These are phyloP conservation scores for Vigna angularis DNA, from an alignment of 306 rosid genomes.

Conservation along the genomic window DNA sequence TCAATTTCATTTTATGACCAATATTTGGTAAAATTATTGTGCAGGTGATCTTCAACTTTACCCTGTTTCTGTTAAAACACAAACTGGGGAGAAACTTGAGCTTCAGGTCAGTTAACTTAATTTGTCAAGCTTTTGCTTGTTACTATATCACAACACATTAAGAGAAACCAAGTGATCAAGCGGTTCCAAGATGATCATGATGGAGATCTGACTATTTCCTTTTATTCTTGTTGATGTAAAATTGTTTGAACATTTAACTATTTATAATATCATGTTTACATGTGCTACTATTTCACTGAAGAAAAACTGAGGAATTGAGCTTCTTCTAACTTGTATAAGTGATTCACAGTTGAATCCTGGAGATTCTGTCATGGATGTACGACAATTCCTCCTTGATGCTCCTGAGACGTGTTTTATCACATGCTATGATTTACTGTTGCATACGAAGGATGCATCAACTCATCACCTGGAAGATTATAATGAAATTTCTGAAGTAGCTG, in stretches of 20 bases:
- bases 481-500: conserved; percentile 98
- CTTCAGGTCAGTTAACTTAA: conserved; percentile 77
- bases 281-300: not conserved
- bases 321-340: conserved; percentile 42
- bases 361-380: conserved; percentile 95
- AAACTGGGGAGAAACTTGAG: conserved; percentile 93
- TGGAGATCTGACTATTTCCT: conserved; percentile 11
- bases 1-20: conserved; percentile 29
- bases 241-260: not conserved
- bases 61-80: conserved; percentile 88
- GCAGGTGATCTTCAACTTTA: conserved; percentile 96
- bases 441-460: conserved; percentile 82
- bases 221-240: not conserved
- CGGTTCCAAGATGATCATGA: conserved; percentile 5
- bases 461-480: conserved; percentile 92
- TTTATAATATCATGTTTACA: not conserved
- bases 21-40: conserved; percentile 41
- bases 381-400: conserved; percentile 98
- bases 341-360: conserved; percentile 89
- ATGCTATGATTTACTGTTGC: conserved; percentile 91
- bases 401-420: conserved; percentile 97
- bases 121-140: conserved; percentile 25
- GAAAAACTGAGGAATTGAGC: not conserved
- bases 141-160: conserved; percentile 2
- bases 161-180: not conserved